These are phyloP conservation scores for Lupinus albus DNA, from an alignment of 306 rosid genomes.

Conservation along the genomic window DNA sequence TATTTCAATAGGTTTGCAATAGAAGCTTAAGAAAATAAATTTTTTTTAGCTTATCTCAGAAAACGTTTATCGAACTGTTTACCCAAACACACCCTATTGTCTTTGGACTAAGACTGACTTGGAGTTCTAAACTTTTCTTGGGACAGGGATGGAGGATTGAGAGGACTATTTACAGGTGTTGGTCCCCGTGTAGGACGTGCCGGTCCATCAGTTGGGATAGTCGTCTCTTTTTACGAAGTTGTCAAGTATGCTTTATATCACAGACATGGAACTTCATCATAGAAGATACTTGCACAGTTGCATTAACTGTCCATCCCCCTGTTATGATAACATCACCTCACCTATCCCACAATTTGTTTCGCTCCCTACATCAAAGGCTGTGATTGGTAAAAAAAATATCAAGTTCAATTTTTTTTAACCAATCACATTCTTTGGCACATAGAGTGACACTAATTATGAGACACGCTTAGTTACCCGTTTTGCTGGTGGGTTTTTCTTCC, in stretches of 20 bases:
- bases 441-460: too few species aligned
- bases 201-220: slow-evolving; percentile 94
- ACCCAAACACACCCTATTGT: neutral
- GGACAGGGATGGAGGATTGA: slow-evolving; percentile 83
- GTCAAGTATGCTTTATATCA: slow-evolving; percentile 68
- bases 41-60: too few species aligned
- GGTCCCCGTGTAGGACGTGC: slow-evolving; percentile 84
- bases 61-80: too few species aligned
- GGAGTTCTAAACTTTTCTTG: slow-evolving; percentile 27
- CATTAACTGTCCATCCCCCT: too few species aligned
- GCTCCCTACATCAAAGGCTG: too few species aligned
- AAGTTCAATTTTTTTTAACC: too few species aligned
- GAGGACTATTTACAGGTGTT: slow-evolving; percentile 82
- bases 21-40: too few species aligned
- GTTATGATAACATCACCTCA: too few species aligned
- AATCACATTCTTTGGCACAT: too few species aligned
- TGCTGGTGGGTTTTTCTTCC: slow-evolving; percentile 18
- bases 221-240: slow-evolving; percentile 85
- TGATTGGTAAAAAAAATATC: too few species aligned
- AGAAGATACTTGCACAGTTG: slow-evolving; percentile 21
- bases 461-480: neutral
- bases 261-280: slow-evolving; percentile 46
- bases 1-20: too few species aligned
- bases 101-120: slow-evolving; percentile 41
- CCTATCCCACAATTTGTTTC: too few species aligned